These are phyloP conservation scores for Aspergillus ostianus DNA, from an alignment of 495 filamentous ascomycete species.

Conservation along the genomic window DNA sequence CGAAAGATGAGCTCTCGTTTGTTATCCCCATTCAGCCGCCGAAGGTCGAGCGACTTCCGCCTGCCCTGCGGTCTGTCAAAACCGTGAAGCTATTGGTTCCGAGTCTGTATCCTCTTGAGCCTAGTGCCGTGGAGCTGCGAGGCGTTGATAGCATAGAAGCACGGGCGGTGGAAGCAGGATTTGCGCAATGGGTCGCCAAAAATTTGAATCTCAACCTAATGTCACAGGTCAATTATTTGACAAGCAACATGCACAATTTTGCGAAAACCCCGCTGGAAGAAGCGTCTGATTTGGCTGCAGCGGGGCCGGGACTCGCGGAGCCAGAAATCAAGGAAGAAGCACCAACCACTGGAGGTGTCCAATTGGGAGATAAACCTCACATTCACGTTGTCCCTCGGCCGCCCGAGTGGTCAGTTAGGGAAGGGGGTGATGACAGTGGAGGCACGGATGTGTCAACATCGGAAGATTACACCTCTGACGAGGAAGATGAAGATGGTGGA, in stretches of 20 bases:
- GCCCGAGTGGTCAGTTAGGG: conserved; percentile 68
- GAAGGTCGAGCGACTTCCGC: conserved; percentile 59
- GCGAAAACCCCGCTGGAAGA: conserved; percentile 50
- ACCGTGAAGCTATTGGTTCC: conserved; percentile 70
- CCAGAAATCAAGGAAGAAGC: conserved; percentile 15
- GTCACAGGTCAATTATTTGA: conserved; percentile 73
- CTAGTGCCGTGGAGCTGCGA: conserved; percentile 63
- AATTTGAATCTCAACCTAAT: conserved; percentile 63
- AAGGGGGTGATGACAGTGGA: conserved; percentile 38
- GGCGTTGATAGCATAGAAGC: conserved; percentile 61
- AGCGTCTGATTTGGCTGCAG: conserved; percentile 17
- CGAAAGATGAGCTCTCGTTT: conserved; percentile 66
- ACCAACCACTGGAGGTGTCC: conserved; percentile 6
- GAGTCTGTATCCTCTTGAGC: conserved; percentile 68
- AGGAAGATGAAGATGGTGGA: conserved; percentile 49
- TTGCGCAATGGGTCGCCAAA: conserved; percentile 55
- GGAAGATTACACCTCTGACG: conserved; percentile 46
- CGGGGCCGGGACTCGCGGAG: conserved; percentile 18
- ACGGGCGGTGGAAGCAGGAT: conserved; percentile 61
- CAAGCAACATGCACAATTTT: conserved; percentile 69
- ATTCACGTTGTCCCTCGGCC: conserved; percentile 76
- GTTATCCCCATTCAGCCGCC: conserved; percentile 71
- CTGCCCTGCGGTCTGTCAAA: conserved; percentile 60
- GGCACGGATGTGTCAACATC: conserved; percentile 33
- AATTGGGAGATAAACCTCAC: conserved; percentile 55